Evolutionary conservation across 129 eudicot genomes (phyloP).

Genomic region (Tagetes patula): DNA sequence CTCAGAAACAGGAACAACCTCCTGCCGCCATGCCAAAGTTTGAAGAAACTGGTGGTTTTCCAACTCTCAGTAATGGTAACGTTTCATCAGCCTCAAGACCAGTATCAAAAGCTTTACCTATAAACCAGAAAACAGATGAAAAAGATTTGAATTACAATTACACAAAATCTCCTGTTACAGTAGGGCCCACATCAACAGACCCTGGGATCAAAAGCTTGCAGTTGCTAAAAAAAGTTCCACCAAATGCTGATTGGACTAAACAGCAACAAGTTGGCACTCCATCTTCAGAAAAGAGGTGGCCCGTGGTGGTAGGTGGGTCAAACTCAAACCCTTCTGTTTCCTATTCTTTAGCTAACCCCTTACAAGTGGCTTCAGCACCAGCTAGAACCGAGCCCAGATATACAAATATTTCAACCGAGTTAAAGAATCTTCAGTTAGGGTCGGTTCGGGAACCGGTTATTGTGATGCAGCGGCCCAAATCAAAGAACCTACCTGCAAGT

Average conservation of each 20-base stretch:
- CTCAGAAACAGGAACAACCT: slow-evolving; percentile 62
- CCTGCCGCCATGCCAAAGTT: slow-evolving; percentile 43
- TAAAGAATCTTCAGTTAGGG: slow-evolving; percentile 72
- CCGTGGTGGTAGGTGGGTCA: slow-evolving; percentile 34
- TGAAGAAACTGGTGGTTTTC: slow-evolving; percentile 65
- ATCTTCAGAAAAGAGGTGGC: slow-evolving; percentile 57
- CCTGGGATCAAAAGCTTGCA: slow-evolving; percentile 47
- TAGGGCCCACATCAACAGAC: slow-evolving; percentile 42
- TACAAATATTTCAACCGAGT: slow-evolving; percentile 42
- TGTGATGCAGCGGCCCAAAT: slow-evolving; percentile 81
- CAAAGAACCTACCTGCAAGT: slow-evolving; percentile 44
- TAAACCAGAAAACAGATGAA: slow-evolving; percentile 55
- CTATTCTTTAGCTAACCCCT: slow-evolving; percentile 46
- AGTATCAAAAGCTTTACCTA: slow-evolving; percentile 36
- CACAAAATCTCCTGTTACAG: slow-evolving; percentile 39
- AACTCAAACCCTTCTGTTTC: slow-evolving; percentile 48
- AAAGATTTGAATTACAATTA: slow-evolving; percentile 65
- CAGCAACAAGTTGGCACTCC: slow-evolving; percentile 46
- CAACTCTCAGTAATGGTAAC: slow-evolving; percentile 42
- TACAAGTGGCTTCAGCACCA: slow-evolving; percentile 53
- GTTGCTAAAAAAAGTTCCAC: slow-evolving; percentile 44
- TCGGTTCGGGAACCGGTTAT: slow-evolving; percentile 69
- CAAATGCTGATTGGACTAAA: slow-evolving; percentile 58
- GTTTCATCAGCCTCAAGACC: slow-evolving; percentile 32
- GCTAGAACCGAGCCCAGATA: slow-evolving; percentile 53